A percentile compares a stretch with the other conserved stretches of the same genome.
These are phyloP conservation scores for Exserohilum rostratum DNA, from an alignment of 2,329 filamentous ascomycete species.

Conservation along the genomic window DNA sequence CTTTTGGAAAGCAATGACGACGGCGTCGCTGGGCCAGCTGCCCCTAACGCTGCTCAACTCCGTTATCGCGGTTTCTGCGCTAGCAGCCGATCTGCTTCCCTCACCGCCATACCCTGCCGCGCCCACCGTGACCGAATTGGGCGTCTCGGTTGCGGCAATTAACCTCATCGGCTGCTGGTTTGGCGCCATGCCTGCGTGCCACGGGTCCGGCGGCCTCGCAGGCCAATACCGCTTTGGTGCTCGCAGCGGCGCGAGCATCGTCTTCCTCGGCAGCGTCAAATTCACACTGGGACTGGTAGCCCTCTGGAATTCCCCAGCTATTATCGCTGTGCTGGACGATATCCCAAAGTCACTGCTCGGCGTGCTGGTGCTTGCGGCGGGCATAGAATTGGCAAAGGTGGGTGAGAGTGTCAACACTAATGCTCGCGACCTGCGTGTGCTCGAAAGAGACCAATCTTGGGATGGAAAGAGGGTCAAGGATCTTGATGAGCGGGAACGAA, in stretches of 20 bases:
- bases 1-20: slow-evolving; percentile 63
- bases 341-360: slow-evolving; percentile 82
- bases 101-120: slow-evolving; percentile 59
- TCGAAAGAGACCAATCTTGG: slow-evolving; percentile 36
- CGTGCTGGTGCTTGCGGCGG: slow-evolving; percentile 88
- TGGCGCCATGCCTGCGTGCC: slow-evolving; percentile 93
- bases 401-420: slow-evolving; percentile 82
- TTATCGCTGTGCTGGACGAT: slow-evolving; percentile 70
- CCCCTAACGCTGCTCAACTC: slow-evolving; percentile 93
- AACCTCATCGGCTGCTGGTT: slow-evolving; percentile 90
- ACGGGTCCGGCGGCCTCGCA: slow-evolving; percentile 88
- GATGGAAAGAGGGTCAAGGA: slow-evolving; percentile 56
- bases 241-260: slow-evolving; percentile 81
- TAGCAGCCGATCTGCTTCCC: slow-evolving; percentile 79
- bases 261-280: slow-evolving; percentile 79
- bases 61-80: slow-evolving; percentile 81
- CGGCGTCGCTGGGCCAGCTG: slow-evolving; percentile 81
- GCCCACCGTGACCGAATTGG: slow-evolving; percentile 77
- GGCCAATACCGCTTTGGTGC: slow-evolving; percentile 92
- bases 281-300: slow-evolving; percentile 70
- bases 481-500: slow-evolving; percentile 70
- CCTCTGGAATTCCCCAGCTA: slow-evolving; percentile 69
- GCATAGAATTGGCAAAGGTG: slow-evolving; percentile 84
- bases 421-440: slow-evolving; percentile 63
- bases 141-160: slow-evolving; percentile 80